Base-by-base conservation (phyloP, 352 stramenopile genomes). In the Poterioochromonas sp. region DNA sequence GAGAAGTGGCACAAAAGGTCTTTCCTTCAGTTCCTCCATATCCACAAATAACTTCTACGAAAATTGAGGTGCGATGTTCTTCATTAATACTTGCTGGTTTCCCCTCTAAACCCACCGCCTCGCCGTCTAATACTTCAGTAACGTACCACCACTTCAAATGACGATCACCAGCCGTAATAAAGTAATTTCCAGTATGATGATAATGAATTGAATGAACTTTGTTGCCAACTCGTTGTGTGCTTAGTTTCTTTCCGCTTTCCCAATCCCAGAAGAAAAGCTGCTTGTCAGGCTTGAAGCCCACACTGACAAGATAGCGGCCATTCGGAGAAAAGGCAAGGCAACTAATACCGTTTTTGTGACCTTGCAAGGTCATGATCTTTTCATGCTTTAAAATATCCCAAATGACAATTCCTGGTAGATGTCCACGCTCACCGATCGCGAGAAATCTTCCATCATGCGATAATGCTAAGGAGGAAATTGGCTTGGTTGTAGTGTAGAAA, bases 401-500 rank as follows among this genome's bases (percentile, higher is more conserved):
- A 40, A 94, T 89, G 35, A 87, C 91, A 60, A 94, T 91, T 0
- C 86, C 82, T 0, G 88, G 88, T 20, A 85, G 26, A 79, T 90
- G 88, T 0, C 89, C 89, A 81, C 90, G 90, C 80, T 94, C 88
- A 32, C 88, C 88, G 49, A 93, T 91, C 5, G 88, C 89, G 2
- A 94, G 80, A 80, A 86, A 92, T 73, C 89, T 85, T 1, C 88
- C 89, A 43, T 85, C 91, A 47, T 83, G 83, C 41, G 88, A 92
- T 80, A 93, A 92, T 76, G 85, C 86, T 35, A 94, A 77, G 62
- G 86, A 90, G 49, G 87, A 83, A 37, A 94, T 87, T 40, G 77
- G 80, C 69, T 92, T 92, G 80, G 90, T 87, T 0, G 92, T 87
- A 64, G 86, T 87, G 81, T 91, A 94, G 82, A 92, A 93, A 1